A percentile compares a stretch with the other conserved stretches of the same genome.
phyloP scores from a whole-genome alignment of 768 basidiomycete species.

The Artomyces pyxidatus region DNA sequence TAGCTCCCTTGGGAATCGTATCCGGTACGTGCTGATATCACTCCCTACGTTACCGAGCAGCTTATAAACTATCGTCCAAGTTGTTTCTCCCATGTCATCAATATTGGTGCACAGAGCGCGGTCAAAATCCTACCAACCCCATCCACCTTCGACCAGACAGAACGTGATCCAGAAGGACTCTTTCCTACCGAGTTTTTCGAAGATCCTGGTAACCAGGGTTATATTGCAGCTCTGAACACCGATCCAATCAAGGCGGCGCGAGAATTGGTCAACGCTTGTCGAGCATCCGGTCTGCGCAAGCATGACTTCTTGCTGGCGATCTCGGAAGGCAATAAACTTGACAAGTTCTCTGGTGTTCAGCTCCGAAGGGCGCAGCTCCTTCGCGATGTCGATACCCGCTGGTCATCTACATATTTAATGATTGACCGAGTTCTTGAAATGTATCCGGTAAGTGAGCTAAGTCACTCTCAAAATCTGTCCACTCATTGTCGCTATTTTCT shows the following conservation, averaged over 20 bases:
- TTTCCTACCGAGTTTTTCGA: not conserved
- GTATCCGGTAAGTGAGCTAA: conserved; percentile 21
- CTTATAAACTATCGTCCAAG: not conserved
- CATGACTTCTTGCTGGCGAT: conserved; percentile 21
- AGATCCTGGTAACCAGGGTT: not conserved
- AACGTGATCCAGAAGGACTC: not conserved
- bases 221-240: conserved; percentile 16
- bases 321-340: conserved; percentile 19
- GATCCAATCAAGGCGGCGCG: conserved; percentile 22
- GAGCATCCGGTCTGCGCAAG: conserved; percentile 22
- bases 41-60: not conserved
- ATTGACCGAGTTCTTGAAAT: conserved; percentile 26
- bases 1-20: not conserved
- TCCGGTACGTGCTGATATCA: not conserved
- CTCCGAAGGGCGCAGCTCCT: conserved; percentile 21
- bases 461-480: not conserved
- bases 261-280: conserved; percentile 23
- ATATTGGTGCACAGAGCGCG: not conserved
- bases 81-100: not conserved
- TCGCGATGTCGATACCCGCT: conserved; percentile 26
- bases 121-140: not conserved
- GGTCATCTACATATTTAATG: conserved; percentile 31
- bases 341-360: conserved; percentile 6
- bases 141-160: not conserved
- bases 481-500: not conserved